Evolutionary conservation across 306 rosid genomes (phyloP), one percentile per base, ranked within the genome.

Genomic region (Astragalus glycyphyllos): DNA sequence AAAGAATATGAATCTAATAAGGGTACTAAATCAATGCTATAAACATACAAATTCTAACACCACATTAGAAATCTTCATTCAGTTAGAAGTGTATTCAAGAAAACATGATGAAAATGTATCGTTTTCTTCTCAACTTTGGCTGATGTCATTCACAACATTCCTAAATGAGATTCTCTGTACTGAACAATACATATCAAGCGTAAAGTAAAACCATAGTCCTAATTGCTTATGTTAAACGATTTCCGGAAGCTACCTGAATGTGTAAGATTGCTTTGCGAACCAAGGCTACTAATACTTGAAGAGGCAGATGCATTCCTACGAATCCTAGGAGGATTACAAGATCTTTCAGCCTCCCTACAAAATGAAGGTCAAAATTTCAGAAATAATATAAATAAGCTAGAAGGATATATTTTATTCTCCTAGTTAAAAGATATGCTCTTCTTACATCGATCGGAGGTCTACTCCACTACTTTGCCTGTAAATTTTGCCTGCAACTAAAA

Each of bases 241-340:
- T 60, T 70, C 54, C 14, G 48, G 58, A 54, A 77, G 38, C n/a
- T 17, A 90, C 98, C 97, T 80, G 84, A 55, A 66, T 71, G 87
- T 69, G 86, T 54, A 37, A 73, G 53, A 71, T 79, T 65, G 79
- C 78, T 57, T 70, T 86, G 94, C 49, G 44, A 64, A 58, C 79
- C 79, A 58, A 89, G 78, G 82, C 71, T 79, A 66, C 79, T 83
- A 29, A 93, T 93, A 83, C 88, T 87, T 72, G 88, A 89, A 3
- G 97, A 72, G 63, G 96, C 92, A 32, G 98, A 94, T 48, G 88
- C 88, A 77, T 94, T 86, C 79, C 96, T 83, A 35, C 97, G 88
- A 48, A 88, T 84, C 77, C 60, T 87, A 12, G 88, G 72, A 72
- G 84, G 83, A 74, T 38, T 59, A 45, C 50, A 48, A 62, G 82